Conservation (phyloP, 2,329 filamentous ascomycete species). For the Aspergillus sclerotialis region DNA sequence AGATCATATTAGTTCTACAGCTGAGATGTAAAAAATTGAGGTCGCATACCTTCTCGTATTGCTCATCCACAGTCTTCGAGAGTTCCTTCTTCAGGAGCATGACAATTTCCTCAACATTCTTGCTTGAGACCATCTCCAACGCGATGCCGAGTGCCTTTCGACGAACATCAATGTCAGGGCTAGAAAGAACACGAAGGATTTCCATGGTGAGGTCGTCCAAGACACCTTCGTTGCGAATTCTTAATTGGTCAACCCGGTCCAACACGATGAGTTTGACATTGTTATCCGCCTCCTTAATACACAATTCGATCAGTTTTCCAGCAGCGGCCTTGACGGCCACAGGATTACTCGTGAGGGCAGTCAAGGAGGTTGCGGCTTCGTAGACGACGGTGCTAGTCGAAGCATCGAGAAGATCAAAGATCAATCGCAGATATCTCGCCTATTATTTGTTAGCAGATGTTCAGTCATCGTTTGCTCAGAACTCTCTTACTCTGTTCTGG, state of each 20-base stretch:
- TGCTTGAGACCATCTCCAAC: slow-evolving; percentile 96
- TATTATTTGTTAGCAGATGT: slow-evolving; percentile 33
- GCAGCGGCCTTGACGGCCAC: slow-evolving; percentile 97
- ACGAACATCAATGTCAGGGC: slow-evolving; percentile 91
- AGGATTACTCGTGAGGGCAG: slow-evolving; percentile 87
- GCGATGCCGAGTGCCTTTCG: slow-evolving; percentile 85
- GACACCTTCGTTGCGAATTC: slow-evolving; percentile 82
- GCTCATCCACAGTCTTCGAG: slow-evolving; percentile 93
- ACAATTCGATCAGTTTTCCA: slow-evolving; percentile 90
- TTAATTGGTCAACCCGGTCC: slow-evolving; percentile 81
- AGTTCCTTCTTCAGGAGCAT: slow-evolving; percentile 95
- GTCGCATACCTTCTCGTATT: slow-evolving; percentile 73
- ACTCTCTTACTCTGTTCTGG: slow-evolving; percentile 70
- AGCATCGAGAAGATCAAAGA: slow-evolving; percentile 93
- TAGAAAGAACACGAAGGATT: slow-evolving; percentile 87
- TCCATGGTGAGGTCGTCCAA: slow-evolving; percentile 96
- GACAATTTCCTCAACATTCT: slow-evolving; percentile 97
- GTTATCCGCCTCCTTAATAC: slow-evolving; percentile 96
- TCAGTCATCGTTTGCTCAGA: background rate
- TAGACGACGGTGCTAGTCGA: slow-evolving; percentile 92
- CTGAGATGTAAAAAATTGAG: background rate
- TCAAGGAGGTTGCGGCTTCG: slow-evolving; percentile 91
- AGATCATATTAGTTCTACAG: slow-evolving; percentile 14
- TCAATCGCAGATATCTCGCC: slow-evolving; percentile 85
- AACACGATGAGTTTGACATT: slow-evolving; percentile 98